Base-by-base conservation (phyloP, 129 eudicot species). In the Silybum marianum region DNA sequence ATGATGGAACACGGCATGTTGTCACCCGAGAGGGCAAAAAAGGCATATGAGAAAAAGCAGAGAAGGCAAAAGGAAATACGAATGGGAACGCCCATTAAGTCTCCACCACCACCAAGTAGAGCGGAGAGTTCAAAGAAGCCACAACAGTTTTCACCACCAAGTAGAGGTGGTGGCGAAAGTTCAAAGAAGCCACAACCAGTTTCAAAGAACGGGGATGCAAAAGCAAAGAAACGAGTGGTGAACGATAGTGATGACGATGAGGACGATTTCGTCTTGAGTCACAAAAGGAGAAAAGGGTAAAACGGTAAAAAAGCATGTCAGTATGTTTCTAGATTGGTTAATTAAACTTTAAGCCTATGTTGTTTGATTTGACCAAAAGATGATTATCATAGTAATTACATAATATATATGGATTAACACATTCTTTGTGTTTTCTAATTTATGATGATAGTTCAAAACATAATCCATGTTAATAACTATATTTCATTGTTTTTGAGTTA, bases 1-100 rank as follows among this genome's bases (percentile, higher is more conserved):
- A 74, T 95, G 93, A 95, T 95, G 98, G 98, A 95, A 80, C 98
- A 95, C 75, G 98, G 98, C 28, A 65, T 95, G 88, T 70, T 95
- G 65, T 92, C 98, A 68, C 97, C 98, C 0, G 98, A 95, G 38
- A 89, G 88, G 83, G 91, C 98, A 7, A 95, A 86, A 73, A 95
- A 77, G 88, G 98, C 97, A 10, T 85, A 83, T 6, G 98, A 95
- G 89, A 95, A 86, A 86, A 95, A 95, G 78, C 96, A 89, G 77
- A 86, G 94, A 84, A 92, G 88, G 87, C 97, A 92, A 81, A 95
- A 95, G 89, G 94, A 89, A 83, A 81, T 86, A 26, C 85, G 96
- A 66, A 30, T 78, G 79, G 97, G 96, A 44, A 90, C 90, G 51
- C 97, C 98, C 11, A 69, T 92, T 16, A 95, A 95, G 85, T 86